Evolutionary conservation across 2,329 filamentous ascomycete genomes (phyloP), one percentile per base, ranked within the genome.

Genomic region (Phaeosphaeria sp.): DNA sequence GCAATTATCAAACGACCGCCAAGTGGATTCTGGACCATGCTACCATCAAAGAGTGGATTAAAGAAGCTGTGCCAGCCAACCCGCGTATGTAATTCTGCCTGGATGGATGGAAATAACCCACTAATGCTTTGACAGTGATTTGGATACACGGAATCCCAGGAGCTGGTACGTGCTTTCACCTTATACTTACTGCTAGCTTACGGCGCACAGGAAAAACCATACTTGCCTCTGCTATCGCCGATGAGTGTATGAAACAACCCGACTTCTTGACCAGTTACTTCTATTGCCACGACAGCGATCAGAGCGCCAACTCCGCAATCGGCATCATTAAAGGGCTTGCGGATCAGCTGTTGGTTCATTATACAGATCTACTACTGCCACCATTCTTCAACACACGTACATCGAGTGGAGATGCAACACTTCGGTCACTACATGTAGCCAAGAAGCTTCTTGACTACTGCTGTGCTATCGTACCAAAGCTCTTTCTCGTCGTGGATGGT

Each of bases 401-500:
- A 7, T 36, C 10, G 1, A 69, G 69, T 48, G 67, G 66, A 6
- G 67, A 69, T 25, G 61, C 67, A 6, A 39, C 54, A 2, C 55
- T 71, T 13, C 46, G 63, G 23, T 66, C 65, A 1, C 27, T 65
- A 3, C 46, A 21, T 2, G 30, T 49, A 17, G 63, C 66, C 1
- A 66, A 52, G 43, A 67, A 58, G 46, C 49, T 70, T 4, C 54
- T 74, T 2, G 63, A 69, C 23, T 60, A 68, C 10, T 59, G 65
- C 18, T 72, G 67, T 25, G 21, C 43, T 0, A 58, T 53, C 5
- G 36, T 66, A 1, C 49, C 59, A 0, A 72, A 68, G 33, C 23
- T 63, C 1, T 72, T 60, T 27, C 62, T 72, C 15, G 46, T 74
- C 3, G 49, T 74, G n/a, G 69, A 74, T 33, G 50, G 69, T 3